These are phyloP conservation scores for Candida ascalaphidarum DNA, from an alignment of 805 yeast species.

Conservation along the genomic window DNA sequence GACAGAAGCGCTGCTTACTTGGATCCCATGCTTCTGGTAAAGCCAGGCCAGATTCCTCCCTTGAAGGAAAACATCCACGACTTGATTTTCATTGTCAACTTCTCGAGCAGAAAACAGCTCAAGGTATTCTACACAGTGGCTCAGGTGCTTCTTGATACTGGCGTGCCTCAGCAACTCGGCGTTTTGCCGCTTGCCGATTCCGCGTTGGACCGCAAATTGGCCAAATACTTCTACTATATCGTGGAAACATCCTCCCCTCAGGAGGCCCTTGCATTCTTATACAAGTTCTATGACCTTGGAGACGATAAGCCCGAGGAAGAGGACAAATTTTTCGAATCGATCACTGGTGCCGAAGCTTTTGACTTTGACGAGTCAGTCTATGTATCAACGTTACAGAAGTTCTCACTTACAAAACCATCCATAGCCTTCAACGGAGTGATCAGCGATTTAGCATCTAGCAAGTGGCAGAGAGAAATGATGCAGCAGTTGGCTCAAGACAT, in stretches of 20 bases:
- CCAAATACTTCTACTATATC: conserved; percentile 25
- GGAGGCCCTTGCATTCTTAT: conserved; percentile 32
- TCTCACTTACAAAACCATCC: conserved; percentile 37
- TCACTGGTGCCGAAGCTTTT: conserved; percentile 10
- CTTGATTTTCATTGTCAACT: conserved; percentile 57
- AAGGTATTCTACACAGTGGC: conserved; percentile 41
- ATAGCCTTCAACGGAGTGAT: conserved; percentile 72
- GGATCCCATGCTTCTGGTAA: conserved; percentile 4
- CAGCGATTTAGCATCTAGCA: conserved; percentile 34
- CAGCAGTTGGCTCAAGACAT: conserved; percentile 51
- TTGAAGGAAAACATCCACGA: conserved; percentile 71
- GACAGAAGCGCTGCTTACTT: conserved; percentile 40
- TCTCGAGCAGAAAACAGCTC: conserved; percentile 45
- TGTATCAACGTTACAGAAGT: conserved; percentile 13
- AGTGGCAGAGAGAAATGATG: conserved; percentile 50
- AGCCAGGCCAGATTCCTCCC: conserved; percentile 54
- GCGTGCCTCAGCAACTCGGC: conserved; percentile 76
- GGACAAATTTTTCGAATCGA: conserved; percentile 10
- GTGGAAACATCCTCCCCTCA: conserved; percentile 17
- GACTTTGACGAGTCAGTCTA: conserved; percentile 10
- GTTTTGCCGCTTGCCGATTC: conserved; percentile 52
- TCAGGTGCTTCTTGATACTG: conserved; percentile 41
- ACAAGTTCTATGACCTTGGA: conserved; percentile 23
- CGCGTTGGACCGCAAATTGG: conserved; percentile 16
- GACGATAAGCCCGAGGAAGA: conserved; percentile 17